A percentile compares a stretch with the other conserved stretches of the same genome.
phyloP scores from a whole-genome alignment of 116 monocot species.

The Papilionanthe hybrid region DNA sequence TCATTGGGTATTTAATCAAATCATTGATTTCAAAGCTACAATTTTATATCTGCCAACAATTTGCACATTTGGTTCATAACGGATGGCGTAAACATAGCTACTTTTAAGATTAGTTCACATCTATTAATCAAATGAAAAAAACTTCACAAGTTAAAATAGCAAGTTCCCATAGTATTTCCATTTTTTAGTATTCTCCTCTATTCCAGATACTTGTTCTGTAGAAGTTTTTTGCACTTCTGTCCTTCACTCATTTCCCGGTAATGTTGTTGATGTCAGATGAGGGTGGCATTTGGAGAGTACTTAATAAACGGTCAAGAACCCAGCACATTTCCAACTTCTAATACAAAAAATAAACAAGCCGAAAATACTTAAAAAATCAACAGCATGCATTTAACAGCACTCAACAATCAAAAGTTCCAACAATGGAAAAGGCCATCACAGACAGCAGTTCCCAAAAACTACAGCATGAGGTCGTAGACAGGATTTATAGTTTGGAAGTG shows the following conservation, averaged over 20 bases:
- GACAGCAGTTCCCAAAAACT: neutral
- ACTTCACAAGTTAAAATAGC: neutral
- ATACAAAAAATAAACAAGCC: neutral
- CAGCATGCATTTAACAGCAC: neutral
- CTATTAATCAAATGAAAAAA: neutral
- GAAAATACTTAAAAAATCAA: neutral
- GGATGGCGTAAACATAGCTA: neutral
- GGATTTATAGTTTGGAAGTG: neutral
- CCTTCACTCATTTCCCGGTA: neutral
- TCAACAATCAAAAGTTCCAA: neutral
- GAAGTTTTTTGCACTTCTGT: neutral
- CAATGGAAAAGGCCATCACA: too few relatives aligned
- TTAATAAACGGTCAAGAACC: neutral
- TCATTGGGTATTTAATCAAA: neutral
- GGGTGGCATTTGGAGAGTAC: neutral
- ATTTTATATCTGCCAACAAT: neutral
- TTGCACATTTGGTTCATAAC: neutral
- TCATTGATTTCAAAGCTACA: conserved; percentile 1
- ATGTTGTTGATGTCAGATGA: neutral
- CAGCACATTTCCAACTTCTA: neutral
- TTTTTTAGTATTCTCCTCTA: neutral
- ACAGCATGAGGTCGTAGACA: neutral
- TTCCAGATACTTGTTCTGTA: neutral
- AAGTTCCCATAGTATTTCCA: neutral
- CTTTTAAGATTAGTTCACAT: neutral